Conservation (phyloP, 1,139 yeast genomes). For the Sporopachydermia cereana region DNA sequence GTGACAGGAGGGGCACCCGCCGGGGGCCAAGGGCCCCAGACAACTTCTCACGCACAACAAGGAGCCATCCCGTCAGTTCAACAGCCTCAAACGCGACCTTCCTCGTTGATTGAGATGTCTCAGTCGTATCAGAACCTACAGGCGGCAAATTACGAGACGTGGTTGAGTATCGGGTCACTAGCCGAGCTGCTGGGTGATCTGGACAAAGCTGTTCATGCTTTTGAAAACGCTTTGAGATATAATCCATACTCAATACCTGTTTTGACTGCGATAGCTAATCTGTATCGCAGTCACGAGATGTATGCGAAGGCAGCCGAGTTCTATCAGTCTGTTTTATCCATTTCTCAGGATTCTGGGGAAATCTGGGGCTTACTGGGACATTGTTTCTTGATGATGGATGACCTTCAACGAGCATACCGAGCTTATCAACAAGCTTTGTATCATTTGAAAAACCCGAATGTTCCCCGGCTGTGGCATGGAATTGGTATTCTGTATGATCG, state of each 20-base stretch:
- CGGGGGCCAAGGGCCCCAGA: background rate
- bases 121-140: constrained; percentile 24
- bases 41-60: background rate
- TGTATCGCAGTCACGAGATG: constrained; percentile 80
- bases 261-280: constrained; percentile 73
- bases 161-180: constrained; percentile 85
- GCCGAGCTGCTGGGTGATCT: constrained; percentile 86
- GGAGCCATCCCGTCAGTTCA: constrained; percentile 4
- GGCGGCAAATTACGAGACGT: constrained; percentile 67
- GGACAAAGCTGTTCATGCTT: constrained; percentile 81
- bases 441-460: constrained; percentile 85
- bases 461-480: constrained; percentile 97
- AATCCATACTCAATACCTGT: constrained; percentile 81
- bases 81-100: constrained; percentile 7
- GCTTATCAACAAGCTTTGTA: constrained; percentile 94
- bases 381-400: constrained; percentile 94
- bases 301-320: constrained; percentile 90
- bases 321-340: constrained; percentile 74
- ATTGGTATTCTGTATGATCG: constrained; percentile 93
- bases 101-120: constrained; percentile 7
- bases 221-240: constrained; percentile 82
- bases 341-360: constrained; percentile 84
- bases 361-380: constrained; percentile 89
- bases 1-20: too few species aligned
- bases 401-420: constrained; percentile 85